Base-by-base conservation (phyloP, 441 rosid species). In the Erysimum cheiri region DNA sequence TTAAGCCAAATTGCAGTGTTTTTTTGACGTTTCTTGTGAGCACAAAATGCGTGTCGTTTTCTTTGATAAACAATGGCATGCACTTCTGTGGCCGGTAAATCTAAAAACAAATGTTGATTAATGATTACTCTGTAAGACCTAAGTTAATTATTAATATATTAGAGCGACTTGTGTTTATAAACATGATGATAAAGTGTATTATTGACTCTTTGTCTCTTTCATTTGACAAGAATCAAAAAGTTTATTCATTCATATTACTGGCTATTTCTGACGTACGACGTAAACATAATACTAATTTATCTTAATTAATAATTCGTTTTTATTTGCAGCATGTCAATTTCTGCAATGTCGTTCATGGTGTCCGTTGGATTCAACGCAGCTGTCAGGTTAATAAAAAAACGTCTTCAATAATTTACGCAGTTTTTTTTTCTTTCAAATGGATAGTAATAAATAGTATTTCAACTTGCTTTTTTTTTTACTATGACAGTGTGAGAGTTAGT, bases 351-450 rank as follows among this genome's bases (percentile, higher is more conserved):
- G 6, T 81, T 66, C 62, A 81, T 78, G 82, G 60, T 84, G 28
- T 60, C 84, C 1, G 62, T 84, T 64, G 85, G 85, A 35, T 84
- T 84, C 68, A 81, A 84, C 52, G 87, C 85, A 63, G 85, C 85
- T 47, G 85, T 84, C 69, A 78, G 81, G 81, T 78, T 43, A 5
- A 67, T 67, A 2, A 32, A 31, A 17, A 64, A 32, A 29, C 47
- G 52, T n/a, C 26, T 53, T 24, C 8, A 67, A 1, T 1, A 47
- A 46, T 10, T 33, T 31, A 17, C n/a, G 1, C 4, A 53, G 0
- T 26, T 32, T 39, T 39, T 60, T n/a, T 41, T 11, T 1, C 22
- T n/a, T 0, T 22, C 5, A 14, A 8, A 41, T 2, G 22, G 5
- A 4, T 29, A 15, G 6, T 37, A 24, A n/a, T n/a, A n/a, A 8